These are phyloP conservation scores for Ogataea paradorogensis DNA, from an alignment of 805 yeast species.

Conservation along the genomic window DNA sequence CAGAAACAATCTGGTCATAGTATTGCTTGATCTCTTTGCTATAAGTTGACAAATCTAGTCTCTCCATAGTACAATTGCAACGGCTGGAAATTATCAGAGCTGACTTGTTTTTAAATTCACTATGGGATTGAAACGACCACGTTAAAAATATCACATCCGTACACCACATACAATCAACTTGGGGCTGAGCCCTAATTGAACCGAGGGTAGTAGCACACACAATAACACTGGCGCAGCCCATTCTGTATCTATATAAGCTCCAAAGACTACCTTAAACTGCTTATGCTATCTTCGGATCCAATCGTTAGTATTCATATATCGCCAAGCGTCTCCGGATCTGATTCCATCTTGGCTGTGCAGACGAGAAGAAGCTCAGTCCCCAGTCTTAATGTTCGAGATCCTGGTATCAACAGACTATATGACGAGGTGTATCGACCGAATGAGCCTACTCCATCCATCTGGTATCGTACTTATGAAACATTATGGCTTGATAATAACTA, in stretches of 20 bases:
- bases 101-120: neutral
- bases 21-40: conserved; percentile 71
- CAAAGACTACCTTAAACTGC: too few relatives aligned
- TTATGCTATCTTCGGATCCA: too few relatives aligned
- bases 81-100: neutral
- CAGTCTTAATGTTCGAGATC: neutral
- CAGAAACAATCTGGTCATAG: conserved; percentile 77
- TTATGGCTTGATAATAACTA: conserved; percentile 16
- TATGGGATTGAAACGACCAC: neutral
- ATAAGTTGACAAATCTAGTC: conserved; percentile 59
- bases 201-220: too few relatives aligned
- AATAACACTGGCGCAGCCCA: neutral
- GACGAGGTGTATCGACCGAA: conserved; percentile 10
- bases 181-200: neutral
- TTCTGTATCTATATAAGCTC: neutral
- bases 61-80: conserved; percentile 41
- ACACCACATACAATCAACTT: neutral
- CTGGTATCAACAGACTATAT: conserved; percentile 8
- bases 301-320: too few relatives aligned
- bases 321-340: too few relatives aligned
- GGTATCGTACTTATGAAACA: conserved; percentile 6
- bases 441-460: conserved; percentile 1
- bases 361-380: too few relatives aligned
- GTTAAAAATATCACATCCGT: conserved; percentile 7
- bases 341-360: too few relatives aligned